Evolutionary conservation across 371 early-diverging fungal species (phyloP).

Genomic region (Mucor racemosus): DNA sequence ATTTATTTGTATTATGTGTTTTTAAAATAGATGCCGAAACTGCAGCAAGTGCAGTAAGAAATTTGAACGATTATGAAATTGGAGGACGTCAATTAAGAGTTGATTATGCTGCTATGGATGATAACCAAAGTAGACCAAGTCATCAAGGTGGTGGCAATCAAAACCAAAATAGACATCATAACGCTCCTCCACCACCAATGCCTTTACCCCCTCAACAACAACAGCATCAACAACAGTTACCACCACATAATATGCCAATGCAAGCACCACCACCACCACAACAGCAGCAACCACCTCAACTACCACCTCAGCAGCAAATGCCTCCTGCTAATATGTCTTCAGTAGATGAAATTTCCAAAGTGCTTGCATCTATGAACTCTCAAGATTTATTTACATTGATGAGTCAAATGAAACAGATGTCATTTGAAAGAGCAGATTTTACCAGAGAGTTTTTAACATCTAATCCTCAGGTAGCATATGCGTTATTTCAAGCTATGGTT

Average conservation of each 20-base stretch:
- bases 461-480: conserved; percentile 88
- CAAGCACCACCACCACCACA: conserved; percentile 22
- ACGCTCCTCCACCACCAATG: conserved; percentile 13
- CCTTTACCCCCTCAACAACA: conserved; percentile 7
- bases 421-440: conserved; percentile 69
- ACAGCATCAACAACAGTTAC: conserved; percentile 13
- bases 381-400: conserved; percentile 76
- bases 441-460: conserved; percentile 68
- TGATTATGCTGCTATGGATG: conserved; percentile 81
- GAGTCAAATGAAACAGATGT: conserved; percentile 75
- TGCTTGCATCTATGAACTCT: conserved; percentile 71
- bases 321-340: conserved; percentile 30
- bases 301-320: conserved; percentile 8
- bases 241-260: not conserved
- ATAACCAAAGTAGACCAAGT: conserved; percentile 23
- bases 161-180: conserved; percentile 22
- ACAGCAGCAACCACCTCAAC: conserved; percentile 34
- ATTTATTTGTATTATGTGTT: too few species aligned
- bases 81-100: conserved; percentile 83
- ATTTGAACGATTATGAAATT: conserved; percentile 82
- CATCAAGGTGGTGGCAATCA: conserved; percentile 16
- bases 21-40: conserved; percentile 68
- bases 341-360: conserved; percentile 65
- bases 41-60: conserved; percentile 82
- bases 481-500: conserved; percentile 84